These are phyloP conservation scores for Colletotrichum chrysophilum DNA, from an alignment of 2,329 filamentous ascomycete genomes.

Conservation along the genomic window DNA sequence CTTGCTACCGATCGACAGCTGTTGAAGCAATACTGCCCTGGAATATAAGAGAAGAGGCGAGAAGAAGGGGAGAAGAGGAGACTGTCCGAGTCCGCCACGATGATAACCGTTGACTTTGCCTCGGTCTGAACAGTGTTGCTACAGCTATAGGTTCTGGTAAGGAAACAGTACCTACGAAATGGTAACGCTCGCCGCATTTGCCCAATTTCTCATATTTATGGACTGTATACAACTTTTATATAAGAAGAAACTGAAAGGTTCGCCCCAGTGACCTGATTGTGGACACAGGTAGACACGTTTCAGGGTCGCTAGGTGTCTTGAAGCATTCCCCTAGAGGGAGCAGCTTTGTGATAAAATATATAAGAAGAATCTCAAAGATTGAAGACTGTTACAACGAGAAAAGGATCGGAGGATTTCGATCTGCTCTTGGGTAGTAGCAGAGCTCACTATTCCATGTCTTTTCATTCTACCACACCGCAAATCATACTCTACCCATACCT, in stretches of 20 bases:
- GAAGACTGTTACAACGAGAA: accelerated
- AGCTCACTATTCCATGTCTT: not conserved
- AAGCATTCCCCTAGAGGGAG: accelerated
- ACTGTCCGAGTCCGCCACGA: not conserved
- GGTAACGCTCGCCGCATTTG: too few relatives aligned
- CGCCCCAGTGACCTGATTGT: not conserved
- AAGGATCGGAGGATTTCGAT: too few relatives aligned
- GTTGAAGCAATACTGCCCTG: too few relatives aligned
- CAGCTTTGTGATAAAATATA: accelerated
- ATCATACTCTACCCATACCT: accelerated
- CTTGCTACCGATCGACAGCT: too few relatives aligned
- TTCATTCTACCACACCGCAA: accelerated
- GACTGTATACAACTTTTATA: accelerated
- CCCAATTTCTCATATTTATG: not conserved
- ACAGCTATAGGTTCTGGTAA: not conserved
- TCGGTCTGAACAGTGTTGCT: accelerated
- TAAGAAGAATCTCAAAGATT: accelerated
- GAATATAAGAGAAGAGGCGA: too few relatives aligned
- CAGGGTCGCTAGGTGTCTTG: accelerated
- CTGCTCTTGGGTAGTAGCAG: too few relatives aligned
- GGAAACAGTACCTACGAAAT: too few relatives aligned
- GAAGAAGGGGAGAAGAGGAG: too few relatives aligned
- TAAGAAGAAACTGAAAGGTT: not conserved
- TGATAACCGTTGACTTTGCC: not conserved
- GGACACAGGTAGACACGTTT: not conserved